phyloP scores from a whole-genome alignment of 805 yeast species.

The Zygosaccharomyces bisporus region DNA sequence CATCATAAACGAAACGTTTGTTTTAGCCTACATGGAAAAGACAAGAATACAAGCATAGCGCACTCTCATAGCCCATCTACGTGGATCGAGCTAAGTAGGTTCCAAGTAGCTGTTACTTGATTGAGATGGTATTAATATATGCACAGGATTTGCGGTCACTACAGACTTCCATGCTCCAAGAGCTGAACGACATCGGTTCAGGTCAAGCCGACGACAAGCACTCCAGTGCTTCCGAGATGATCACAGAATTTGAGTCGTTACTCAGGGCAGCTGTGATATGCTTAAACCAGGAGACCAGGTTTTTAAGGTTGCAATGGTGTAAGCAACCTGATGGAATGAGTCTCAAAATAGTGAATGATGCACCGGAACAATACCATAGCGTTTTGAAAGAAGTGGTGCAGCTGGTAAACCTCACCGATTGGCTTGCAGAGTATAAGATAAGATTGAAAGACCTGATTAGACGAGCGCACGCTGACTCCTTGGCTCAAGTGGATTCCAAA shows the following conservation, averaged over 20 bases:
- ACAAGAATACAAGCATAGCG: too few relatives aligned
- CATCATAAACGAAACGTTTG: not conserved
- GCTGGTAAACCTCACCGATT: conserved; percentile 18
- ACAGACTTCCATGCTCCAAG: conserved; percentile 5
- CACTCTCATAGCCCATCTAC: too few relatives aligned
- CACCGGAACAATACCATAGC: not conserved
- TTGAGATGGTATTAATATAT: conserved; percentile 1
- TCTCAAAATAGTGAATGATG: conserved; percentile 1
- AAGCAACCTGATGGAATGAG: conserved; percentile 7
- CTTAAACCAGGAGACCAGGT: conserved; percentile 18
- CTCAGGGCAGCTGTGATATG: conserved; percentile 16
- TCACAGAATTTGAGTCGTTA: conserved; percentile 20
- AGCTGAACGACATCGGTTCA: not conserved
- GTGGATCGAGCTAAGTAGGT: too few relatives aligned
- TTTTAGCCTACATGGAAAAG: not conserved
- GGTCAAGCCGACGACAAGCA: not conserved
- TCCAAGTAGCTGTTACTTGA: not conserved
- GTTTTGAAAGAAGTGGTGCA: conserved; percentile 2
- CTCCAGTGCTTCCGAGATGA: conserved; percentile 10
- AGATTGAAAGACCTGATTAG: conserved; percentile 8
- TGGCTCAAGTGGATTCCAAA: conserved; percentile 16
- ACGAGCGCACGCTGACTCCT: conserved; percentile 5
- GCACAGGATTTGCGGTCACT: conserved; percentile 4
- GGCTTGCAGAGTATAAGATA: conserved; percentile 23
- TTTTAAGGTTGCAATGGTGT: conserved; percentile 18